Evolutionary conservation across 495 filamentous ascomycete species (phyloP), one percentile per base, ranked within the genome.

Genomic region (Aspergillus baeticus): DNA sequence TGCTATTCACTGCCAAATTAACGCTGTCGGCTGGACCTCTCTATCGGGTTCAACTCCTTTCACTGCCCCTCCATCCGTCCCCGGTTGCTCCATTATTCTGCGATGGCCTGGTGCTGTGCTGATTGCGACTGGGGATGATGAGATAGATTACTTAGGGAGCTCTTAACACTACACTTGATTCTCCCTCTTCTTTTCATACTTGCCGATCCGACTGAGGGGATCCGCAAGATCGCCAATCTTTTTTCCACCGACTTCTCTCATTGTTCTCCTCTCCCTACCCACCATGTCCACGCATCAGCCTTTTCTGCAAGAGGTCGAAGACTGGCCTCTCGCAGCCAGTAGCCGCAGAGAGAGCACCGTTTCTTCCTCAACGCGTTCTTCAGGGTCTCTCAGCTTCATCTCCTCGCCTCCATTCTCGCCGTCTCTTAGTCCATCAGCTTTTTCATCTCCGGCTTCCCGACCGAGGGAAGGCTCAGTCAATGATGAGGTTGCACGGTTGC

Each of bases 291-390:
- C n/a, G 49, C 59, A 57, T 13, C 60, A 51, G n/a, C 47, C 57
- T 26, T 53, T 55, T 47, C 33, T 64, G 7, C 58, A 60, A 10
- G 72, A 72, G 10, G 58, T 54, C 18, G 66, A 73, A 41, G 73
- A 76, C 47, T 75, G 70, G 73, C 66, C 68, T 41, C 68, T 71
- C 41, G 63, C 54, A 17, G 57, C 62, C 8, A 59, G 63, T 17
- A 59, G 63, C n/a, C 64, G 69, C 53, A 68, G 69, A 35, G 63
- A 67, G 52, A 77, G 75, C 57, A 69, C 63, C 43, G 47, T 69
- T 5, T 78, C 75, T 29, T 63, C 69, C 17, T 74, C 74, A 48
- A 76, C 74, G 5, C 68, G 66, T 57, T 74, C 72, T 34, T 76
- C 74, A 35, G 65, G 66, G 18, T 65, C 73, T 18, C 64, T 66